A percentile compares a stretch with the other conserved stretches of the same genome.
Conservation (phyloP, 2,329 filamentous ascomycete genomes). For the Stachybotrys echinatus region DNA sequence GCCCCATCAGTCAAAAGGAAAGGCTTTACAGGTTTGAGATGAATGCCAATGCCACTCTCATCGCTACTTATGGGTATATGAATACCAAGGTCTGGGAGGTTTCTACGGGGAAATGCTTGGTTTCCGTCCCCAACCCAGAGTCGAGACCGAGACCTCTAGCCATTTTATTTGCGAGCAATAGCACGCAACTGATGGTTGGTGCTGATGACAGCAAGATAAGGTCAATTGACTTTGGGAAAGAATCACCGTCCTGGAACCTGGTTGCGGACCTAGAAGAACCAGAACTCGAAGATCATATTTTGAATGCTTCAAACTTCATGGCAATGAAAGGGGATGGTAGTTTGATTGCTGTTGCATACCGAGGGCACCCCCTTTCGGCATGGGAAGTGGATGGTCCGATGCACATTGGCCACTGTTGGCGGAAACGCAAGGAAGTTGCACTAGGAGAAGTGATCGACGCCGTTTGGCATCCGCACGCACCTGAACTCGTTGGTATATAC, state of each 20-base stretch:
- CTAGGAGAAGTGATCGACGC: slow-evolving; percentile 16
- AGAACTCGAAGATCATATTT: slow-evolving; percentile 15
- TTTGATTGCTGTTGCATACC: slow-evolving; percentile 21
- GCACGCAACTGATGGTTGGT: slow-evolving; percentile 13
- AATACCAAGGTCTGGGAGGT: slow-evolving; percentile 20
- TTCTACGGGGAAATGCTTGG: slow-evolving; percentile 14
- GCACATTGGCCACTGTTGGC: slow-evolving; percentile 21
- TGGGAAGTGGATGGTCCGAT: slow-evolving; percentile 19
- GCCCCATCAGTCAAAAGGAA: slow-evolving; percentile 14
- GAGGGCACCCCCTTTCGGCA: slow-evolving; percentile 20
- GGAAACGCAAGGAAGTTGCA: slow-evolving; percentile 7
- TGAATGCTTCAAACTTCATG: slow-evolving; percentile 18
- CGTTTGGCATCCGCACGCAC: slow-evolving; percentile 20
- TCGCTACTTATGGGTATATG: slow-evolving; percentile 21
- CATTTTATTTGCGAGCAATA: slow-evolving; percentile 13
- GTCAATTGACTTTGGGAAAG: slow-evolving; percentile 9
- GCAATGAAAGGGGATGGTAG: slow-evolving; percentile 20
- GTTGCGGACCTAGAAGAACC: slow-evolving; percentile 14
- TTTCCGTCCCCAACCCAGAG: slow-evolving; percentile 12
- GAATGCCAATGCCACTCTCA: slow-evolving; percentile 9
- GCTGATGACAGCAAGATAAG: slow-evolving; percentile 15
- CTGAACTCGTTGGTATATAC: slow-evolving; percentile 24
- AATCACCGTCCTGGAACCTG: slow-evolving; percentile 11
- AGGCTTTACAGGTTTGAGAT: slow-evolving; percentile 13
- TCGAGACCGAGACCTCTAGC: slow-evolving; percentile 16